Base-by-base conservation (phyloP, 371 early-diverging fungal genomes). In the Thermomucor indicae-seudaticae region DNA sequence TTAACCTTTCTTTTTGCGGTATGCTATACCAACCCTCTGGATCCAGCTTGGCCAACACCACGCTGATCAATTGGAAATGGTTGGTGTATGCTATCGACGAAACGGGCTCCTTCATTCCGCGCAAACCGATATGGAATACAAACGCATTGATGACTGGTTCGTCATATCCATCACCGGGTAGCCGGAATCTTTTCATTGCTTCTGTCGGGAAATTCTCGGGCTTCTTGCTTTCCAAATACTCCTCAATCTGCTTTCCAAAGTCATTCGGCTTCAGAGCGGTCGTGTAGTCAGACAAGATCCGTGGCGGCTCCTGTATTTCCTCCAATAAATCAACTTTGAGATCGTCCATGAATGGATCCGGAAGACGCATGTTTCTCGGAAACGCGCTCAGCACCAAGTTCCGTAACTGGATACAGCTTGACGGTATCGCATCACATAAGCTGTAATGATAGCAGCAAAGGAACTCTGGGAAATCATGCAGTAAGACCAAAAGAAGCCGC, bases 401-500 rank as follows among this genome's bases (percentile, higher is more conserved):
- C 27, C 95, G 88, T 19, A 97, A 77, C 66, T 98, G 99, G 45
- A 96, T 87, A 65, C 97, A 96, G 2, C 83, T 74, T n/a, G 85
- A 67, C 0, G 99, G 99, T 39, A 98, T 91, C 22, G 89, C 91
- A 65, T 93, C 89, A 55, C 93, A 89, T 55, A 98, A 86, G 49
- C 89, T 86, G 55, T 91, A 90, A 60, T 94, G 93, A 55, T 95
- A 91, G 53, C 87, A 90, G 56, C 95, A 89, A 39, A 98, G 72
- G 70, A 97, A 98, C 64, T 96, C 96, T 11, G 98, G 98, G 72
- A 92, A 96, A 67, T 98, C 99, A 67, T 96, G 98, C 45, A 97
- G 70, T n/a, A 97, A 58, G 5, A 97, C 91, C 22, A 97, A 70
- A 27, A 97, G 60, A 16, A 97, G 83, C n/a, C 97, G 81, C 12